These are phyloP conservation scores for Paraleonurus japonicus DNA, from an alignment of 257 asterid genomes.

Conservation along the genomic window DNA sequence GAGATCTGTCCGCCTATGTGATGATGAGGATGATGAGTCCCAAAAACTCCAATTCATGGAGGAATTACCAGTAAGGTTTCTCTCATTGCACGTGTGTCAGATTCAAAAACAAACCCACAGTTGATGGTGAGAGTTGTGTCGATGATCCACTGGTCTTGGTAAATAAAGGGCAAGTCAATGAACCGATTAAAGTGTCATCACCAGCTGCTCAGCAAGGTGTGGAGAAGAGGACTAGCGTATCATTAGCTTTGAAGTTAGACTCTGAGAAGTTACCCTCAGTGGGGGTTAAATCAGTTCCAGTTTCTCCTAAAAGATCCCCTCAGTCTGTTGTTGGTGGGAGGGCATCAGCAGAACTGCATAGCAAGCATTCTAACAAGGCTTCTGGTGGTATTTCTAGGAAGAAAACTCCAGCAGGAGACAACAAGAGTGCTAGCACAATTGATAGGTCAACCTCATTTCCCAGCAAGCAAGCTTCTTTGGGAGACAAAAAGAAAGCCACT, in stretches of 20 bases:
- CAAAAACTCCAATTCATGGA: conserved; percentile 86
- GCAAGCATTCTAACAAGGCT: conserved; percentile 40
- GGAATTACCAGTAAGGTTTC: conserved; percentile 48
- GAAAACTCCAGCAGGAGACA: conserved; percentile 43
- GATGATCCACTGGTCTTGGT: conserved; percentile 28
- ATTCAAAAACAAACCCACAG: conserved; percentile 39
- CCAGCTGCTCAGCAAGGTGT: conserved; percentile 40
- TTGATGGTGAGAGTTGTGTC: conserved; percentile 24
- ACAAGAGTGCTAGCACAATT: conserved; percentile 32
- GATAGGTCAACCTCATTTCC: conserved; percentile 36
- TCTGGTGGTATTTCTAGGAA: conserved; percentile 36
- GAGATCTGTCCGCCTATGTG: conserved; percentile 72
- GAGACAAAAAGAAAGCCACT: conserved; percentile 52
- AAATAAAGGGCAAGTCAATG: conserved; percentile 39
- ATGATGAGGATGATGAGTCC: conserved; percentile 61
- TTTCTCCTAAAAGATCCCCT: conserved; percentile 55
- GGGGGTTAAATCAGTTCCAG: conserved; percentile 40
- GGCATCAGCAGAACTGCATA: conserved; percentile 40
- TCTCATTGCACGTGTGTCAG: conserved; percentile 28
- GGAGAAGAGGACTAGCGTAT: conserved; percentile 43
- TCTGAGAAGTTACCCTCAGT: conserved; percentile 33
- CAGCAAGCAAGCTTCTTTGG: conserved; percentile 42
- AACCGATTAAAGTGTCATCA: conserved; percentile 32
- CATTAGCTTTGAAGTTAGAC: conserved; percentile 35
- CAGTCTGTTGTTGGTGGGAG: conserved; percentile 34